These are phyloP conservation scores for Sphaerobolus stellatus DNA, from an alignment of 1,284 basidiomycete species.

Conservation along the genomic window DNA sequence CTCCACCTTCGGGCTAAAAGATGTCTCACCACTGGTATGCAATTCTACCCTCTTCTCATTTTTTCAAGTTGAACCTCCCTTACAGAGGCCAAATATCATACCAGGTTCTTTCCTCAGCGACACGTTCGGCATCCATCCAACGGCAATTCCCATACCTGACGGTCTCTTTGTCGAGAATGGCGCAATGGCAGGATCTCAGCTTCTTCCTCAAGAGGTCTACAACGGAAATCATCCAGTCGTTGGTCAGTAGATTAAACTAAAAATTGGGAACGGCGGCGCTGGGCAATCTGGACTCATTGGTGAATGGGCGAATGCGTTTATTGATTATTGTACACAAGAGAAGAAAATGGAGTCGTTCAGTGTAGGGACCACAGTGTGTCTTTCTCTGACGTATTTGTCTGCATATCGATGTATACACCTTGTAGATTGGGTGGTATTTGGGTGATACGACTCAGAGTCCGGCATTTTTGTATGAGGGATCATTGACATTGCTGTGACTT, in stretches of 20 bases:
- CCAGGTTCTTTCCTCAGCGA: too few species aligned
- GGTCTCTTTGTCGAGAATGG: not conserved
- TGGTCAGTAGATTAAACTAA: conserved; percentile 36
- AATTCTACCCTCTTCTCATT: too few species aligned
- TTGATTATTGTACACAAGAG: conserved; percentile 33
- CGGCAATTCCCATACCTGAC: too few species aligned
- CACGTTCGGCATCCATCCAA: too few species aligned
- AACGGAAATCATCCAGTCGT: conserved; percentile 16
- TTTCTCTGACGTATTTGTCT: too few species aligned
- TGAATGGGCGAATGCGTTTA: conserved; percentile 45
- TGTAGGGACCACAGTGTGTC: too few species aligned
- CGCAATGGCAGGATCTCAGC: not conserved
- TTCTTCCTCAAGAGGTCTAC: conserved; percentile 19
- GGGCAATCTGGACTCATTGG: conserved; percentile 48
- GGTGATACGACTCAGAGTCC: conserved; percentile 51
- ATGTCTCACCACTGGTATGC: too few species aligned
- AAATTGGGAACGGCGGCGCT: conserved; percentile 49
- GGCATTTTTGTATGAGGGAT: conserved; percentile 34
- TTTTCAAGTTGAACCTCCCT: too few species aligned
- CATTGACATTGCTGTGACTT: conserved; percentile 49
- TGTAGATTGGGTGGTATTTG: conserved; percentile 49
- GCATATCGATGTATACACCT: not conserved
- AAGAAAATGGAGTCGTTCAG: conserved; percentile 32
- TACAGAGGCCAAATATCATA: too few species aligned
- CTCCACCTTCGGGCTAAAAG: too few species aligned